A percentile compares a stretch with the other conserved stretches of the same genome.
phyloP scores from a whole-genome alignment of 2,329 filamentous ascomycete genomes.

The Colletotrichum agaves region DNA sequence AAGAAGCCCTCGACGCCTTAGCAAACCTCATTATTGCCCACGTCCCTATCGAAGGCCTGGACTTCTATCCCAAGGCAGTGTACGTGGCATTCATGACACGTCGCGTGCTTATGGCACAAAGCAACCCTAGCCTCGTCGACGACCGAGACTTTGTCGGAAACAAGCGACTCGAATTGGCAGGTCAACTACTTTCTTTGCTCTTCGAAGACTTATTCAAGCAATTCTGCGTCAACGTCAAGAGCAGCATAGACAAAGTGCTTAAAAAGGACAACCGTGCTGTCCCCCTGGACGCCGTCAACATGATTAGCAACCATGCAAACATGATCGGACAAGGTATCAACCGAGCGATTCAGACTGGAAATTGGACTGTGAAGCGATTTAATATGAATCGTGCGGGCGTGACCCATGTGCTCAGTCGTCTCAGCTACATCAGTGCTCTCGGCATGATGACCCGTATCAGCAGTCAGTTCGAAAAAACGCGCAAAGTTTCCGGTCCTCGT shows the following conservation, averaged over 20 bases:
- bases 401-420: conserved; percentile 92
- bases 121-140: conserved; percentile 89
- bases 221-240: conserved; percentile 88
- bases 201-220: conserved; percentile 99
- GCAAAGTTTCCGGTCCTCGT: conserved; percentile 95
- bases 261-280: conserved; percentile 93
- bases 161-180: conserved; percentile 93
- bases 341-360: conserved; percentile 94
- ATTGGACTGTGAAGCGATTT: conserved; percentile 98
- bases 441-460: conserved; percentile 99
- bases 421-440: conserved; percentile 95
- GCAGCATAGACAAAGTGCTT: conserved; percentile 93
- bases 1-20: conserved; percentile 92
- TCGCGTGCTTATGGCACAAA: conserved; percentile 93
- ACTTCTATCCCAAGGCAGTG: conserved; percentile 96
- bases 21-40: conserved; percentile 95
- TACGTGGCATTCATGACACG: conserved; percentile 98
- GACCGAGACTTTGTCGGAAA: conserved; percentile 98
- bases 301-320: conserved; percentile 85
- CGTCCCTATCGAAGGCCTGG: conserved; percentile 88
- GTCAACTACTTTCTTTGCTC: conserved; percentile 89
- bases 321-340: conserved; percentile 94
- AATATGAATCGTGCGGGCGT: conserved; percentile 98
- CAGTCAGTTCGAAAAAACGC: conserved; percentile 98
- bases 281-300: conserved; percentile 85